phyloP scores from a whole-genome alignment of 306 rosid species.

The Cyclanthera cordifolia region DNA sequence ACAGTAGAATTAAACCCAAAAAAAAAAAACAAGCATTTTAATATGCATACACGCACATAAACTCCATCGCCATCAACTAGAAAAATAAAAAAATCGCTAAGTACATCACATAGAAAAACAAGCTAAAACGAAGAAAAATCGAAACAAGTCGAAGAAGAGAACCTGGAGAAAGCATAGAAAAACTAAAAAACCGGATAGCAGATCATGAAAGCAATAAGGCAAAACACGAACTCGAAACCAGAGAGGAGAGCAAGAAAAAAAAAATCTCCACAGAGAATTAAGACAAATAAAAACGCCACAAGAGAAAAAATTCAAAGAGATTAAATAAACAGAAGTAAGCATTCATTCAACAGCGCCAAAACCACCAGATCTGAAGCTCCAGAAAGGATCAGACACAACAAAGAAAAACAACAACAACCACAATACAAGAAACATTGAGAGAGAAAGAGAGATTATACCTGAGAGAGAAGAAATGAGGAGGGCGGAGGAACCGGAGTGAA shows the following conservation, averaged over 20 bases:
- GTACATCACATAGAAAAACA: not conserved
- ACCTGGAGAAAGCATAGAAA: not conserved
- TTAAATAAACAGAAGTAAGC: not conserved
- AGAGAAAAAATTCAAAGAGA: not conserved
- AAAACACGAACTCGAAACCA: not conserved
- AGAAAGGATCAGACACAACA: conserved; percentile 2
- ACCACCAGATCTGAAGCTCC: conserved; percentile 15
- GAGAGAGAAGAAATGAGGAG: conserved; percentile 8
- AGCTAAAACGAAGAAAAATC: not conserved
- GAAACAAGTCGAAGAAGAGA: not conserved
- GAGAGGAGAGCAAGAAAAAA: not conserved
- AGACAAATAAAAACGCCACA: not conserved
- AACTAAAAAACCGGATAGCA: not conserved
- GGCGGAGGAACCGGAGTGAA: not conserved
- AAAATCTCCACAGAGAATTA: not conserved
- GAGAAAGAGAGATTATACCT: not conserved
- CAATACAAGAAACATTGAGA: not conserved
- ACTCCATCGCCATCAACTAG: not conserved
- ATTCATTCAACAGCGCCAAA: not conserved
- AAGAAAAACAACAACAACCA: not conserved
- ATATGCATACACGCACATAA: not conserved
- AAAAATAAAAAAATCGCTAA: not conserved
- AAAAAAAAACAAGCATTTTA: too few species aligned
- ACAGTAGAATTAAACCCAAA: too few species aligned
- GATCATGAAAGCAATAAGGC: conserved; percentile 2